Conservation (phyloP, 257 asterid genomes). For the Rehmannia glutinosa region DNA sequence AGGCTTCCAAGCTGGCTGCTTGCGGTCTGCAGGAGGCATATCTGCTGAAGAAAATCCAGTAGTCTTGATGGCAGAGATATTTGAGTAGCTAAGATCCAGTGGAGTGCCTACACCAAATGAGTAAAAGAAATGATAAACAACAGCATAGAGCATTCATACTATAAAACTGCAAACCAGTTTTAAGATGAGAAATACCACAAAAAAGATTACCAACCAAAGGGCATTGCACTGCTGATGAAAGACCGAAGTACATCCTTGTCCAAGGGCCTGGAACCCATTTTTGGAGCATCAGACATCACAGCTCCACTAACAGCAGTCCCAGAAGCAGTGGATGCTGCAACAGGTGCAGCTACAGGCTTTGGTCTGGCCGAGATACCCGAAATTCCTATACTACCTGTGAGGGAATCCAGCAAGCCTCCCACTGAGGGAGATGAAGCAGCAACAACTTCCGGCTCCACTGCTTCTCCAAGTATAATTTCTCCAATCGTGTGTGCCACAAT, state of each 20-base stretch:
- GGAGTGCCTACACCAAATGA: slow-evolving; percentile 65
- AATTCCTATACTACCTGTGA: slow-evolving; percentile 93
- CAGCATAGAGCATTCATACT: background rate
- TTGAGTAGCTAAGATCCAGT: slow-evolving; percentile 76
- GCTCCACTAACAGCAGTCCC: slow-evolving; percentile 63
- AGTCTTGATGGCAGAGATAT: slow-evolving; percentile 64
- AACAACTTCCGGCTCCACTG: slow-evolving; percentile 82
- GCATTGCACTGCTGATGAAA: slow-evolving; percentile 84
- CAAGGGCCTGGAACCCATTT: slow-evolving; percentile 73
- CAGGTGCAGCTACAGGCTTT: slow-evolving; percentile 81
- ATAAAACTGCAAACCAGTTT: background rate
- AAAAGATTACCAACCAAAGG: slow-evolving; percentile 70
- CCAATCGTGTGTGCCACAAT: slow-evolving; percentile 76
- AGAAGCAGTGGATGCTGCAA: slow-evolving; percentile 67
- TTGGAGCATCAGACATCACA: slow-evolving; percentile 62
- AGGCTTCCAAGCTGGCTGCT: slow-evolving; percentile 99
- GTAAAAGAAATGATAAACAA: slow-evolving; percentile 10
- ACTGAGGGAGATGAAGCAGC: slow-evolving; percentile 78
- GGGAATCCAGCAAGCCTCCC: slow-evolving; percentile 93
- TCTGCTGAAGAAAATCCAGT: slow-evolving; percentile 82
- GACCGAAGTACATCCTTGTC: slow-evolving; percentile 87
- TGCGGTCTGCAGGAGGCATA: slow-evolving; percentile 78
- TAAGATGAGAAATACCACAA: slow-evolving; percentile 17
- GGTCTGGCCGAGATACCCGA: slow-evolving; percentile 76
- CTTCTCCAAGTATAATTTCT: slow-evolving; percentile 75